Evolutionary conservation across 495 filamentous ascomycete species (phyloP).

Genomic region (Podospora fimiseda): DNA sequence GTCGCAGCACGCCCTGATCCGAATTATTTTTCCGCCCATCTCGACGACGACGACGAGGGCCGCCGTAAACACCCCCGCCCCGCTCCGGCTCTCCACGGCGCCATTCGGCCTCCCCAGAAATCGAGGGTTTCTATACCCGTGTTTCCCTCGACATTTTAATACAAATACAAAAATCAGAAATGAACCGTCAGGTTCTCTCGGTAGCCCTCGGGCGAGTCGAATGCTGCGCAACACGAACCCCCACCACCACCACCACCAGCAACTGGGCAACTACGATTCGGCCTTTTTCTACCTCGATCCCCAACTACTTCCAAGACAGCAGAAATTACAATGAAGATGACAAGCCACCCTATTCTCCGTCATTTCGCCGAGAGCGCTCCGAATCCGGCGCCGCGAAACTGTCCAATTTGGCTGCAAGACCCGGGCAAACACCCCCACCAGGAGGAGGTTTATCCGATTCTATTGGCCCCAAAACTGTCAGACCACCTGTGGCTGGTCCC

Average conservation of each 20-base stretch:
- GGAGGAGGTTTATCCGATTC: too few relatives aligned
- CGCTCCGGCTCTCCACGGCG: too few relatives aligned
- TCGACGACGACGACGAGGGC: too few relatives aligned
- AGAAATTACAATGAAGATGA: background rate
- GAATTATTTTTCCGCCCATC: too few relatives aligned
- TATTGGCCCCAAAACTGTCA: too few relatives aligned
- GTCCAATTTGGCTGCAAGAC: constrained; percentile 8
- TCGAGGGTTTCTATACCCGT: background rate
- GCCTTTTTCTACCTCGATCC: background rate
- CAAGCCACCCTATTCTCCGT: background rate
- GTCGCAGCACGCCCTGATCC: too few relatives aligned
- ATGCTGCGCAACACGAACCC: background rate
- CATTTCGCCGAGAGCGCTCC: constrained; percentile 4
- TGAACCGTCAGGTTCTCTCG: constrained; percentile 23
- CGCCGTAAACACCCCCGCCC: too few relatives aligned
- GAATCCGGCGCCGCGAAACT: constrained; percentile 20
- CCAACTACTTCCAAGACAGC: constrained; percentile 6
- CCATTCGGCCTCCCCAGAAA: too few relatives aligned
- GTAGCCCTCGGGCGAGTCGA: constrained; percentile 25
- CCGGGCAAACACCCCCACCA: background rate
- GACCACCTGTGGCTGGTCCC: too few relatives aligned
- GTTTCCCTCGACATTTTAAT: constrained; percentile 1
- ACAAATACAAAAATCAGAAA: constrained; percentile 9
- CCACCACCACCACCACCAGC: constrained; percentile 12
- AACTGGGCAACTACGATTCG: background rate